Evolutionary conservation across 257 asterid genomes (phyloP), one percentile per base, ranked within the genome.

Genomic region (Capsicum baccatum): DNA sequence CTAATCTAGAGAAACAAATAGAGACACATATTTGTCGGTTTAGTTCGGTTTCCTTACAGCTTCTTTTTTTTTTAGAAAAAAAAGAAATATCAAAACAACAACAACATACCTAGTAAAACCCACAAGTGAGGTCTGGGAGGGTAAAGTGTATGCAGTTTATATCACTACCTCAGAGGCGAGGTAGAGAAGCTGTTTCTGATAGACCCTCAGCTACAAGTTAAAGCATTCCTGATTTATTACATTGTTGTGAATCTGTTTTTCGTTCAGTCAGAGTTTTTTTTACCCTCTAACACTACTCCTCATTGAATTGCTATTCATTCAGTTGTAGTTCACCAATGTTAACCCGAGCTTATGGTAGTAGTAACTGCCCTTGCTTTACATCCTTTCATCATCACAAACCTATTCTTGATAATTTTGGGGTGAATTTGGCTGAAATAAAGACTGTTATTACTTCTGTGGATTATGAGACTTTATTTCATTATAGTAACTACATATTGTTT

Each of bases 401-500:
- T 68, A 68, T 68, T 37, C 76, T 37, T 68, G 78, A 69, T 39
- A 39, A 69, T 16, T 69, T 69, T 54, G 33, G 55, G 54, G 33
- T 26, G 33, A 26, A 26, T 15, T 15, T 54, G 64, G 81, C 81
- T 17, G 21, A 76, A 52, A 54, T 76, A 48, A 54, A 26, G 48
- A 26, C 81, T 66, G 70, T 80, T 12, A 68, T 42, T 33, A 44
- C 63, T 76, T 17, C 82, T n/a, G 52, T 19, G n/a, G 57, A 3
- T 17, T 81, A 21, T 35, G 13, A 78, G 63, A 66, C 21, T n/a
- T 79, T 59, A 63, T 58, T 37, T 81, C 86, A 63, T 56, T 81
- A 87, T 80, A 68, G 71, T 79, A 81, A 58, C 83, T 83, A 52
- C 85, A 73, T 21, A 68, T 69, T 33, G 67, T 86, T 87, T 86